Evolutionary conservation across 129 eudicot species (phyloP), one percentile per base, ranked within the genome.

Genomic region (Pittosporum tobira): DNA sequence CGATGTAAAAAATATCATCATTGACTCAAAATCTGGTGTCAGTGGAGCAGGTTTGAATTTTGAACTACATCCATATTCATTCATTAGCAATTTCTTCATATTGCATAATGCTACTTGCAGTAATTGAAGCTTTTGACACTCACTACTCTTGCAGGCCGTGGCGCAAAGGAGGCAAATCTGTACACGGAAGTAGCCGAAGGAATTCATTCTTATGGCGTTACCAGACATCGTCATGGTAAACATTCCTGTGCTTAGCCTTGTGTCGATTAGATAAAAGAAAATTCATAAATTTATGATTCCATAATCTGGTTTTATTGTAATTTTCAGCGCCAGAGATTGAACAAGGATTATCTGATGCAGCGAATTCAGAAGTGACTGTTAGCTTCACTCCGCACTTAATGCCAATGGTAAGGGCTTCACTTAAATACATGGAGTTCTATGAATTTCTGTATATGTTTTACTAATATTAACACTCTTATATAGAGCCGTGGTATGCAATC

Each of bases 401-500:
- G 86, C 99, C 99, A 42, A 93, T 93, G 96, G 99, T 93, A 76
- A 71, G 48, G 22, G 4, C 43, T 47, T 27, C 46, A 24, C 69
- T 45, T 43, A 43, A 30, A 48, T 48, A 1, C 36, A 63, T 55
- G 34, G 13, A 25, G 45, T 15, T 60, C 28, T 30, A 19, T 38
- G 6, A 15, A 28, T 19, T 57, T 26, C 22, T 15, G 19, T 12
- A 13, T 24, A 10, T 31, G 18, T 45, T 36, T 56, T 43, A 43
- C 24, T 22, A 44, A 38, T 20, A 12, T n/a, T 13, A 53, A 3
- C 43, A 38, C 51, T 63, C 48, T 49, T 34, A 48, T 70, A 62
- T 59, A 93, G 99, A 93, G 94, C 62, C 99, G 99, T 50, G 99
- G 99, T 57, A 93, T 93, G 99, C 99, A 93, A 84, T 93, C 99